Evolutionary conservation across 345 rosid species (phyloP).

Genomic region (Erucastrum elatum): DNA sequence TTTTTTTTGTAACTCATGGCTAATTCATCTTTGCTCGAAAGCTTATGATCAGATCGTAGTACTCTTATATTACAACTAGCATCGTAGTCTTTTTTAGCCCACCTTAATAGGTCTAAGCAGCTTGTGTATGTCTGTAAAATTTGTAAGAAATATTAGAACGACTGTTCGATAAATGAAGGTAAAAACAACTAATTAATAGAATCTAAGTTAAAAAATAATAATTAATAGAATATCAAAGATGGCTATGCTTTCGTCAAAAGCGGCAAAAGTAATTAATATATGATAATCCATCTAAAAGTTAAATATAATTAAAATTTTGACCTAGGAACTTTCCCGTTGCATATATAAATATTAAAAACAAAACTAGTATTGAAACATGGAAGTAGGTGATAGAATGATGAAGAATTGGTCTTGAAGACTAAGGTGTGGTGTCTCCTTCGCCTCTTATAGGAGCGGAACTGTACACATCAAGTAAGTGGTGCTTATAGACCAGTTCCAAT

Average conservation of each 20-base stretch:
- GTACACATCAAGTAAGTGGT: conserved; percentile 29
- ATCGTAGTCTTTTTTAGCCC: neutral
- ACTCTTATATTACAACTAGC: neutral
- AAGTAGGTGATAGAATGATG: conserved; percentile 36
- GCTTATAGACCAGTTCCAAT: conserved; percentile 17
- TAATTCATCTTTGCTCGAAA: no score
- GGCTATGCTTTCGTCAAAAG: conserved; percentile 24
- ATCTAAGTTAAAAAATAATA: neutral
- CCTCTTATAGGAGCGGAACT: conserved; percentile 14
- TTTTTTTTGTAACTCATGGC: no score
- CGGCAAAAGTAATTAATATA: conserved; percentile 2
- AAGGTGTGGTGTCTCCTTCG: conserved; percentile 40
- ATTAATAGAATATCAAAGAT: conserved; percentile 23
- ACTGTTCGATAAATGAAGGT: conserved; percentile 5
- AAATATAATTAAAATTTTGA: neutral
- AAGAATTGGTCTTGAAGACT: conserved; percentile 34
- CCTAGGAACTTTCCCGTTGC: conserved; percentile 33
- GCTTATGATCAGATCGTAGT: neutral
- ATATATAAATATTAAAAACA: conserved; percentile 22
- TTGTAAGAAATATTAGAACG: neutral
- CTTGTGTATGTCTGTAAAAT: neutral
- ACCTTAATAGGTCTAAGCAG: neutral
- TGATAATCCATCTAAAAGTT: conserved; percentile 2
- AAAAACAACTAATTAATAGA: neutral
- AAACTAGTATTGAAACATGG: conserved; percentile 15